phyloP scores from a whole-genome alignment of 169 alveolate genomes.

The Nephromyces sp. region DNA sequence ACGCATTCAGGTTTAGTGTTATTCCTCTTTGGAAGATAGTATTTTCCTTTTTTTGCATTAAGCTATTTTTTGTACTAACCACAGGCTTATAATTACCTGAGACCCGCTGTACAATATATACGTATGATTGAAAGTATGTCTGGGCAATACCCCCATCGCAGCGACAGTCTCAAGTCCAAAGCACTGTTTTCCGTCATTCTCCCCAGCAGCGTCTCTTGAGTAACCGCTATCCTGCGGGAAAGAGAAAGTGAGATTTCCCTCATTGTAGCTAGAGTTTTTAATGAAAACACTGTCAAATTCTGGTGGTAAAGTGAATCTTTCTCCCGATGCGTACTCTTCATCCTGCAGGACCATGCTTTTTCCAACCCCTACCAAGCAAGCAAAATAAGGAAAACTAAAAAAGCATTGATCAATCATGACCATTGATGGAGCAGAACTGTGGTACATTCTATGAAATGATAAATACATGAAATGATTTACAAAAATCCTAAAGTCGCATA shows the following conservation, averaged over 20 bases:
- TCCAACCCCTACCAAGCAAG: conserved; percentile 61
- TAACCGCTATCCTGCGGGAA: not conserved
- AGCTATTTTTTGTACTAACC: not conserved
- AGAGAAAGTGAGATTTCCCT: conserved; percentile 4
- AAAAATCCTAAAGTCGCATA: too few species aligned
- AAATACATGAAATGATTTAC: too few species aligned
- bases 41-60: not conserved
- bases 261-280: not conserved
- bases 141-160: conserved; percentile 75
- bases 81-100: conserved; percentile 43
- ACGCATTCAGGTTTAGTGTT: not conserved
- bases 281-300: conserved; percentile 44
- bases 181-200: conserved; percentile 24
- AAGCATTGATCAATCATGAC: conserved; percentile 42
- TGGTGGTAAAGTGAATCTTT: conserved; percentile 52
- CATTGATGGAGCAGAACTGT: conserved; percentile 45
- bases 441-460: not conserved
- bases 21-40: conserved; percentile 6
- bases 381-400: conserved; percentile 35
- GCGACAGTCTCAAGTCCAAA: conserved; percentile 37
- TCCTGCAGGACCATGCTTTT: conserved; percentile 55
- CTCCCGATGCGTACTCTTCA: conserved; percentile 52
- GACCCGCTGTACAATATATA: conserved; percentile 72
- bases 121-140: conserved; percentile 64
- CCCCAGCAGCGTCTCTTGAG: conserved; percentile 7